Evolutionary conservation across 441 rosid genomes (phyloP), one percentile per base, ranked within the genome.

Genomic region (Mallotus repandus): DNA sequence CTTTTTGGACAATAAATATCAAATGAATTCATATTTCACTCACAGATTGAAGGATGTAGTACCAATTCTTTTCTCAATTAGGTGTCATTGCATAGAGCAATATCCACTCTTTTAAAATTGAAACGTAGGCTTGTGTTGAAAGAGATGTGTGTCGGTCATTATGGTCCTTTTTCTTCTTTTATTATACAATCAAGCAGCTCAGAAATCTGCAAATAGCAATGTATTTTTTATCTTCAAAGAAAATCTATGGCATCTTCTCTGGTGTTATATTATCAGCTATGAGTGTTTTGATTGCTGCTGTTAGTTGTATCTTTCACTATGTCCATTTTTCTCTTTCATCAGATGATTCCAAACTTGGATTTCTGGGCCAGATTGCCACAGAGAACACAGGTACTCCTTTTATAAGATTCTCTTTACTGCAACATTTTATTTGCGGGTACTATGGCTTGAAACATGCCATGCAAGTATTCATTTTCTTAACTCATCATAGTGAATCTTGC

Each of bases 291-390:
- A 29, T 29, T 29, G 32, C 32, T 2, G 32, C 3, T 29, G 32
- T 29, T 29, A 29, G 32, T 29, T 29, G 32, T 29, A 29, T 29
- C 32, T 29, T 29, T 29, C 32, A 29, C 32, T 67, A 53, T 52
- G 58, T 74, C 16, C 54, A 21, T 52, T 46, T 74, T 77, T 22
- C 29, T 56, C 21, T 68, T 53, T 46, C 41, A 74, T 74, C 80
- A 96, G 98, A 85, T 84, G 67, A 81, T 96, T 77, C 97, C 98
- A 0, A 93, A 93, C 85, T 59, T 87, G 82, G 96, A 90, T 76
- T 82, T 90, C 72, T 93, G 98, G 98, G 81, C 78, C 76, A 81
- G 88, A 80, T 65, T 90, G 75, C 98, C 90, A 10, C 94, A 81
- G 70, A 90, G 86, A 81, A 84, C 76, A 53, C 91, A 90, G 92